phyloP scores from a whole-genome alignment of 345 rosid species.

The Hibiscus tridactylites region DNA sequence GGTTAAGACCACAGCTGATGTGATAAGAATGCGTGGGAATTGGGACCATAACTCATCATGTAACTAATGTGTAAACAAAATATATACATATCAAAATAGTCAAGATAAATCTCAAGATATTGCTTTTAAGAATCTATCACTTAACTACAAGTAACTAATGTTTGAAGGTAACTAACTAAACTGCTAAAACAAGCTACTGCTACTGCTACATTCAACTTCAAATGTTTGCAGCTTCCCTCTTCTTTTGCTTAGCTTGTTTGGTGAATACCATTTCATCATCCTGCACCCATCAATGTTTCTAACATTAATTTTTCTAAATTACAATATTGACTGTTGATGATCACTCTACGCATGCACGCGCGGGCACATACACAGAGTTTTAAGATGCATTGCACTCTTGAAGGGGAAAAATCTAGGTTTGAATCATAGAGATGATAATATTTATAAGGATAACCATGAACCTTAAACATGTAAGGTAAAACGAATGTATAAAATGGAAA shows the following conservation, averaged over 20 bases:
- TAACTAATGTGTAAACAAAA: too few species aligned
- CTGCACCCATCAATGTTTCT: background rate
- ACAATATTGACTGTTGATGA: background rate
- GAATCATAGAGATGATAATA: too few species aligned
- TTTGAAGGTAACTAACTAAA: background rate
- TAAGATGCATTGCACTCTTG: too few species aligned
- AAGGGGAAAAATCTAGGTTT: too few species aligned
- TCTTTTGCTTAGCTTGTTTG: background rate
- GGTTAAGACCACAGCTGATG: too few species aligned
- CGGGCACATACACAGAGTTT: too few species aligned
- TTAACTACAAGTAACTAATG: background rate
- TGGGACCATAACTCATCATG: too few species aligned
- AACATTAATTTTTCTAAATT: background rate
- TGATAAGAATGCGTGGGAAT: too few species aligned
- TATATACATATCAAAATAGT: background rate
- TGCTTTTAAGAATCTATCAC: background rate
- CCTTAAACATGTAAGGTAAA: too few species aligned
- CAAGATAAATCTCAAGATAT: too few species aligned
- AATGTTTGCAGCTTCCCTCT: background rate
- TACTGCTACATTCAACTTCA: background rate
- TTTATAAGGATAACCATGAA: too few species aligned
- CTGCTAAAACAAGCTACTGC: background rate
- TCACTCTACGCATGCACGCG: background rate
- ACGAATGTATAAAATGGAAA: too few species aligned
- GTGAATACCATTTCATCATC: background rate